Evolutionary conservation across 2,329 filamentous ascomycete species (phyloP).

Genomic region (Arthrobotrys pseudoclavata): DNA sequence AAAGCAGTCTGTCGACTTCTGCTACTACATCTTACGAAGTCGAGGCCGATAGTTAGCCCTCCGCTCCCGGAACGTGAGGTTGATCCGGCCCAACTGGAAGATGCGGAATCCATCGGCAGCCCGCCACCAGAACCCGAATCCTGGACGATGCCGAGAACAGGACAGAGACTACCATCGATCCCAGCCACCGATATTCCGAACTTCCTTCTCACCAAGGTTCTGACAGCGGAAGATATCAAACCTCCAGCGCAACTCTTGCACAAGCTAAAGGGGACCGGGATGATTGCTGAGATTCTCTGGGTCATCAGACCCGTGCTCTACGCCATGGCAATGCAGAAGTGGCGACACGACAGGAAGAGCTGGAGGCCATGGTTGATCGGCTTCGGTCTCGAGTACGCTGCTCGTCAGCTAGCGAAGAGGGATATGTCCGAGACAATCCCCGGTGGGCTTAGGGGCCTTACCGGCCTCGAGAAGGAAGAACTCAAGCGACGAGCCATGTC

Average conservation of each 20-base stretch:
- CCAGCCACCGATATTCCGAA: conserved; percentile 83
- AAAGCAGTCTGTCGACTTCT: conserved; percentile 65
- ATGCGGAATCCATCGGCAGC: conserved; percentile 65
- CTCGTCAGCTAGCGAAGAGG: conserved; percentile 82
- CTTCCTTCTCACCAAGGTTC: conserved; percentile 88
- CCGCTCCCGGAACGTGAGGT: conserved; percentile 87
- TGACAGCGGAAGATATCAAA: conserved; percentile 97
- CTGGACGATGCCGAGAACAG: conserved; percentile 96
- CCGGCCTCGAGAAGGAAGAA: conserved; percentile 89
- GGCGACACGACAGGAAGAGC: conserved; percentile 78
- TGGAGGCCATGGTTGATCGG: conserved; percentile 96
- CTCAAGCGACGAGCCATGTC: conserved; percentile 88
- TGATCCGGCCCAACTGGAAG: conserved; percentile 74
- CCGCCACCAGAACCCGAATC: conserved; percentile 70
- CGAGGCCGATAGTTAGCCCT: conserved; percentile 84
- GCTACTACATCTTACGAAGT: conserved; percentile 64
- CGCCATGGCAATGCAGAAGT: conserved; percentile 82
- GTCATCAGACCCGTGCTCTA: conserved; percentile 91
- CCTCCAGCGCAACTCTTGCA: conserved; percentile 89
- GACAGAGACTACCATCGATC: conserved; percentile 84
- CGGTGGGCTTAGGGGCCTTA: conserved; percentile 80
- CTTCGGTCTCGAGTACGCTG: conserved; percentile 85
- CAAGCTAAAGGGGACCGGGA: conserved; percentile 78
- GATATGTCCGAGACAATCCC: conserved; percentile 75
- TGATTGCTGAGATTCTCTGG: conserved; percentile 89